Conservation (phyloP, 2,329 filamentous ascomycete species). For the Xylaria sp. region DNA sequence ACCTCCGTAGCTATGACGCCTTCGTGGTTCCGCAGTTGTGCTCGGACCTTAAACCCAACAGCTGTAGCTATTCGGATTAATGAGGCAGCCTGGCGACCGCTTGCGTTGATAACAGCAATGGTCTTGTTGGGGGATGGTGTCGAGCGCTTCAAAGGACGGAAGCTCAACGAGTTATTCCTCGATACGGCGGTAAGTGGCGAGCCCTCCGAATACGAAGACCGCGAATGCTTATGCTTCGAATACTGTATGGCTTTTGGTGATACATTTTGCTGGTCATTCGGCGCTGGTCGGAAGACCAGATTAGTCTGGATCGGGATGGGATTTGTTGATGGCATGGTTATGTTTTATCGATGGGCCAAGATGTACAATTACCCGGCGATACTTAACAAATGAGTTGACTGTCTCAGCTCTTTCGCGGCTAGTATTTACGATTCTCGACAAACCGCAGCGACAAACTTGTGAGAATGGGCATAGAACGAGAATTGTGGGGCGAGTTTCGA, state of each 20-base stretch:
- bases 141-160: conserved; percentile 63
- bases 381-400: conserved; percentile 4
- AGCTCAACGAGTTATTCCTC: conserved; percentile 65
- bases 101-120: conserved; percentile 93
- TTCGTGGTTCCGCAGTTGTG: conserved; percentile 85
- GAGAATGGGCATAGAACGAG: conserved; percentile 1
- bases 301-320: conserved; percentile 45
- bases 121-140: conserved; percentile 72
- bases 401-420: neutral
- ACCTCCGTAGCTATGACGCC: conserved; percentile 90
- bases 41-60: conserved; percentile 90
- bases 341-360: conserved; percentile 10
- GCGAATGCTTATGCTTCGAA: conserved; percentile 63
- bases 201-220: conserved; percentile 66
- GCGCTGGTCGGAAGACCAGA: conserved; percentile 39
- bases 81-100: conserved; percentile 92
- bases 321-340: conserved; percentile 38
- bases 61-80: conserved; percentile 93
- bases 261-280: conserved; percentile 37
- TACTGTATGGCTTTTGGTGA: conserved; percentile 37
- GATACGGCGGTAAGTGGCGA: conserved; percentile 58
- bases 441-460: neutral
- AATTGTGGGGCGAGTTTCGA: neutral
- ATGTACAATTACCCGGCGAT: conserved; percentile 4
- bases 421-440: neutral